Conservation (phyloP, 768 basidiomycete species). For the Lactarius sp. region DNA sequence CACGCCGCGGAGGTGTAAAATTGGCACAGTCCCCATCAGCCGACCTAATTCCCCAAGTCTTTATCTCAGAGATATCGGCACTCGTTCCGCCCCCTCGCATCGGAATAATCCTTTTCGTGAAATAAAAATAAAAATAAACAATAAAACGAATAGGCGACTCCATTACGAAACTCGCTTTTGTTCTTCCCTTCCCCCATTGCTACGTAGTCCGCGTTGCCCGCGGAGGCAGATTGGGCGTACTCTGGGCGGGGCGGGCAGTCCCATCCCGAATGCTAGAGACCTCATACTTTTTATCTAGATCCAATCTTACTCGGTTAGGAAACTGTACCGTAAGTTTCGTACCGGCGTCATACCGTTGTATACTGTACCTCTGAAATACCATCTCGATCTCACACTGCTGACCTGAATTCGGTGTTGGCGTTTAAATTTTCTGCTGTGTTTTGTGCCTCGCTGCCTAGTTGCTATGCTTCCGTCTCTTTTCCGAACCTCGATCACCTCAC, state of each 20-base stretch:
- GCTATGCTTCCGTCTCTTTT: background rate
- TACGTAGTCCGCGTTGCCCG: too few species aligned
- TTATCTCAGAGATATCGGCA: background rate
- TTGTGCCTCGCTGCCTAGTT: background rate
- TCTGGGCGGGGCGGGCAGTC: background rate
- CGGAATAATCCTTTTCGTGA: background rate
- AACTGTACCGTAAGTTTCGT: background rate
- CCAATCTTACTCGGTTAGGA: background rate
- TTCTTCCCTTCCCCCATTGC: background rate
- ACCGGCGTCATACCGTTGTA: background rate
- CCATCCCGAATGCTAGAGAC: background rate
- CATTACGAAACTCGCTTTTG: background rate
- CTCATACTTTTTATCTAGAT: background rate
- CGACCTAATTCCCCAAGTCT: background rate
- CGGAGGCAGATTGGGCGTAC: too few species aligned
- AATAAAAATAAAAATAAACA: background rate
- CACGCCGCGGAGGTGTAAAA: background rate
- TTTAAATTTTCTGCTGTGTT: background rate
- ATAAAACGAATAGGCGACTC: background rate
- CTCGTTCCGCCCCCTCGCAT: background rate
- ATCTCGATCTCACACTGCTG: background rate
- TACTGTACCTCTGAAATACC: background rate
- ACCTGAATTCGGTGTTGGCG: background rate
- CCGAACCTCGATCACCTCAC: background rate
- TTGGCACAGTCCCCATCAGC: background rate